Conservation (phyloP, 2,329 filamentous ascomycete species). For the Xylaria arbuscula region DNA sequence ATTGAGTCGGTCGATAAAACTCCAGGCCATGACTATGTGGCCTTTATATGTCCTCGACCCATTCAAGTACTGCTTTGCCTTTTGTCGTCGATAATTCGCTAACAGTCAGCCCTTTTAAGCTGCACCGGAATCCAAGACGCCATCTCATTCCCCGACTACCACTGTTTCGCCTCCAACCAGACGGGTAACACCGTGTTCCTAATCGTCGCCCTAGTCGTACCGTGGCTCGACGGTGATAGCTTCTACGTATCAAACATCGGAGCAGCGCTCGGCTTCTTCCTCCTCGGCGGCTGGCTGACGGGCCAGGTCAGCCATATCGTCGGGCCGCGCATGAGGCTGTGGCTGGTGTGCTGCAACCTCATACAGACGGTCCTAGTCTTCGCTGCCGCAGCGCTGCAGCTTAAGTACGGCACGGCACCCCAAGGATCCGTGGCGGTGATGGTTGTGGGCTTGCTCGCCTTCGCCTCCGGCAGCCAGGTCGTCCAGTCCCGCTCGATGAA, state of each 20-base stretch:
- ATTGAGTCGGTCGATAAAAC: neutral
- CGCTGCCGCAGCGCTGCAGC: constrained; percentile 62
- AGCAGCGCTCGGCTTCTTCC: constrained; percentile 65
- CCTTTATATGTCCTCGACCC: neutral
- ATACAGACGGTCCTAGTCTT: constrained; percentile 67
- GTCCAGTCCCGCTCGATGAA: constrained; percentile 65
- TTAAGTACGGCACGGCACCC: constrained; percentile 52
- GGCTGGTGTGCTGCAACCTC: constrained; percentile 65
- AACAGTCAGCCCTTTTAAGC: constrained; percentile 34
- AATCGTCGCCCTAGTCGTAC: constrained; percentile 61
- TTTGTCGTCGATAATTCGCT: constrained; percentile 18
- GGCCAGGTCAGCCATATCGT: constrained; percentile 67
- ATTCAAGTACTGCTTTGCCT: neutral
- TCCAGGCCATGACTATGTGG: constrained; percentile 1
- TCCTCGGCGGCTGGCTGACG: constrained; percentile 64
- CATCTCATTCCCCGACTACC: constrained; percentile 69
- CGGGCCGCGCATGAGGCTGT: constrained; percentile 62
- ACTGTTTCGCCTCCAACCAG: constrained; percentile 73
- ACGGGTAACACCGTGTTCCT: constrained; percentile 74
- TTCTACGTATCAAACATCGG: constrained; percentile 67
- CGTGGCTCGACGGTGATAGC: constrained; percentile 58
- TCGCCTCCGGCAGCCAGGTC: constrained; percentile 68
- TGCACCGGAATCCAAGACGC: constrained; percentile 68
- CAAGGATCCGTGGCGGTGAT: constrained; percentile 55
- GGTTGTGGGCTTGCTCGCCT: constrained; percentile 64